Base-by-base conservation (phyloP, 352 stramenopile species). In the Globisporangium nodosum region DNA sequence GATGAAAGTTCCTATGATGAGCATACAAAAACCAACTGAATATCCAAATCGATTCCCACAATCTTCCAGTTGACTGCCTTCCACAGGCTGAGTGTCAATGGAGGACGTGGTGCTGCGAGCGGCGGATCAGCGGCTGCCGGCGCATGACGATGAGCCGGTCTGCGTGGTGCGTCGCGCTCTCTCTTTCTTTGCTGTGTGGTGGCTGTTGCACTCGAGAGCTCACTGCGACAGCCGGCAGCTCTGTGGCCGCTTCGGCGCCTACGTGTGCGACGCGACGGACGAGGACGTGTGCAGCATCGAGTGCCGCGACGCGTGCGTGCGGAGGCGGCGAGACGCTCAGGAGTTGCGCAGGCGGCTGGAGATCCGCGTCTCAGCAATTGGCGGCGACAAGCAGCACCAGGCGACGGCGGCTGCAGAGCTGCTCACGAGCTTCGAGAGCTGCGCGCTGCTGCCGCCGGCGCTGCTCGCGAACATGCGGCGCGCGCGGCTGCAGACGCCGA, bases 251-350 rank as follows among this genome's bases (percentile, higher is more conserved):
- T 92, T 77, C 43, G 85, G 85, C 63, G 81, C 77, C 35, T 95
- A 92, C 55, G 68, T 93, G 50, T 93, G 85, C 54, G 85, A 95
- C 52, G 69, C 63, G 27, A 95, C 85, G 0, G 78, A 93, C 45
- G 70, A 93, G 56, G 81, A 95, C 68, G 85, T 95, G 13, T 95
- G 85, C 64, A 91, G 79, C 61, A 52, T 93, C 7, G 74, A 93
- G 58, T 93, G 83, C 54, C 78, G 83, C 20, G 71, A 90, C 43
- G 12, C 74, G 7, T 84, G 72, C 49, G 49, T 73, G 0, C 43
- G 56, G 4, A 66, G 69, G 49, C 27, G 62, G 2, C 47, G 49
- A 18, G 49, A 58, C 30, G 47, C 51, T 18, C 46, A 2, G n/a
- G 5, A 53, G 56, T 52, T 52, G 30, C 11, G 35, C 5, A 24